Evolutionary conservation across 257 asterid species (phyloP), one percentile per base, ranked within the genome.

Genomic region (Capsicum pubescens): DNA sequence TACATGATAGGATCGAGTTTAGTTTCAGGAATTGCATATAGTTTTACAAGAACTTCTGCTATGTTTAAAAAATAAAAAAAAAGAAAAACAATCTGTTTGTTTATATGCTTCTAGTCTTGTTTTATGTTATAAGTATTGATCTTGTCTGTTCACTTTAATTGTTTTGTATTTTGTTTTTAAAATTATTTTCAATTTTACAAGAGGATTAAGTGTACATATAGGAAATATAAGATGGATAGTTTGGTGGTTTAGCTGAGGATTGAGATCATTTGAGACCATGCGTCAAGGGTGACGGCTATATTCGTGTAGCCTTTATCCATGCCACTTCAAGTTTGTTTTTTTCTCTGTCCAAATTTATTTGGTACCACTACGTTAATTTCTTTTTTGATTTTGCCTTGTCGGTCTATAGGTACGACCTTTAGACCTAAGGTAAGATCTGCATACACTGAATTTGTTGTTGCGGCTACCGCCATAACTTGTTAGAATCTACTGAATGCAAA

Each of bases 241-340:
- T 52, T 52, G 8, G 8, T 76, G 81, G 81, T 76, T 76, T 76
- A 50, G 48, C 46, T 52, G 9, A 52, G 64, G 61, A 76, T 76
- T 52, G 64, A 52, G 46, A 74, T 68, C 21, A 68, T 48, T 74
- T 50, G 19, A 52, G 63, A 76, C 26, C 48, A 52, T 21, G 26
- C 63, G 26, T 76, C 14, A 76, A 76, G 48, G 48, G 54, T 76
- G 63, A 76, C 63, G 36, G 11, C 54, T 69, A 52, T 48, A 35
- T 13, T 76, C 48, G 52, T 52, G 48, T 52, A 26, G 64, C 48
- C 15, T 63, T 52, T 8, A 76, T 76, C 46, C 61, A 19, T 76
- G 8, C 64, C 81, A 76, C 81, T 76, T 21, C 14, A 52, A 12
- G 21, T 76, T 76, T 52, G 63, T 58, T 76, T 13, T 52, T 9